Evolutionary conservation across 148 eudicot genomes (phyloP), one percentile per base, ranked within the genome.

Genomic region (Rhododendron ovatum): DNA sequence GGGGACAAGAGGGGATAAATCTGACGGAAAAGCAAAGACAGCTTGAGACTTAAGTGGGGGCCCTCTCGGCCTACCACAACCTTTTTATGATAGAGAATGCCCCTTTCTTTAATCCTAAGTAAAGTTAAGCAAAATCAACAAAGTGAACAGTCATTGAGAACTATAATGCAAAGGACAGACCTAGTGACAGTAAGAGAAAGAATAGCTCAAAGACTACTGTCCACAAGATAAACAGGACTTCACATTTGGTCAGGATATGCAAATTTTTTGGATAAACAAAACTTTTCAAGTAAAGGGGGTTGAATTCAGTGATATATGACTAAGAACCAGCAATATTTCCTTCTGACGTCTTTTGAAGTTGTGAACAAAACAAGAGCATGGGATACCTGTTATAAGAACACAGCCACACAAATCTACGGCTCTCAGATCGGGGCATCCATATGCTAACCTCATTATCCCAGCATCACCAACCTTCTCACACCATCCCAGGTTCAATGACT

Each of bases 331-430:
- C 13, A 33, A 53, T 2, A 28, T 17, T 80, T 51, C 50, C 10
- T 14, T 30, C 1, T 33, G 47, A 5, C n/a, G 28, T 22, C 2
- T 26, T 28, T 47, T 8, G 43, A 22, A 22, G 69, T 61, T 61
- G 28, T 67, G 15, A 79, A 47, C 9, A 48, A 50, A 51, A 80
- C 59, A 69, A 69, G 43, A 83, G 43, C 2, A 71, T 0, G 33
- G 26, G 18, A 73, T 92, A 97, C 99, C 99, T 92, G 99, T 97
- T 83, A 97, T 97, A 86, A 92, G 99, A 82, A 92, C 92, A 91
- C 98, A 95, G 2, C 98, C 98, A 86, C 99, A 97, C 90, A 97
- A 85, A 85, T 97, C 99, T 11, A 97, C 93, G 43, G 97, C 98
- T 92, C 92, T 90, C 53, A 97, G 92, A 85, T 95, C 91, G 3